These are phyloP conservation scores for Botrytis squamosa DNA, from an alignment of 2,329 filamentous ascomycete genomes.

Conservation along the genomic window DNA sequence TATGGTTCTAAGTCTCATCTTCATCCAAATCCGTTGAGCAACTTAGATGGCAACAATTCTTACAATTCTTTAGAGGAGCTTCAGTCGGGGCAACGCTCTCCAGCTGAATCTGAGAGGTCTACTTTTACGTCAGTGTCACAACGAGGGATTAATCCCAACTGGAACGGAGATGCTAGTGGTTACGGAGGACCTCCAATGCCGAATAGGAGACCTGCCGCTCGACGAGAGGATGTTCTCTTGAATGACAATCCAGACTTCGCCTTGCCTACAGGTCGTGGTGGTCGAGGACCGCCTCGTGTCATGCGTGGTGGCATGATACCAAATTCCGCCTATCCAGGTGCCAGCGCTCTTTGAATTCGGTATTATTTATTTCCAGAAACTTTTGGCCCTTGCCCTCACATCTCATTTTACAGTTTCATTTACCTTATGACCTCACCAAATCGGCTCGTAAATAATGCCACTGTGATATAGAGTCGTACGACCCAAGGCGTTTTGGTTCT, in stretches of 20 bases:
- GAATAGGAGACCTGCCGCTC: slow-evolving; percentile 34
- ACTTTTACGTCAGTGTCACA: slow-evolving; percentile 91
- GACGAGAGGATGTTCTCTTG: slow-evolving; percentile 70
- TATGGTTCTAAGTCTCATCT: slow-evolving; percentile 30
- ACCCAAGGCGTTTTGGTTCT: slow-evolving; percentile 18
- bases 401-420: slow-evolving; percentile 25
- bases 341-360: slow-evolving; percentile 25
- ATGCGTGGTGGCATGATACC: slow-evolving; percentile 46
- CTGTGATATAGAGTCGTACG: slow-evolving; percentile 27
- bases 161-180: slow-evolving; percentile 52
- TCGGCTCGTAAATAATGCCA: slow-evolving; percentile 31
- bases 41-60: slow-evolving; percentile 43
- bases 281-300: slow-evolving; percentile 28
- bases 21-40: slow-evolving; percentile 33
- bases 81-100: slow-evolving; percentile 63
- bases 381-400: slow-evolving; percentile 27
- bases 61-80: slow-evolving; percentile 64
- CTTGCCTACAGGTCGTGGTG: slow-evolving; percentile 50
- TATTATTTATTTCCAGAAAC: slow-evolving; percentile 13
- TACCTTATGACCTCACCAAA: slow-evolving; percentile 13
- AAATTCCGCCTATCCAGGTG: slow-evolving; percentile 52
- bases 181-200: slow-evolving; percentile 39
- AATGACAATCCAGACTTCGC: slow-evolving; percentile 85
- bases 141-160: slow-evolving; percentile 82
- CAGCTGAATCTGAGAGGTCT: slow-evolving; percentile 73